Base-by-base conservation (phyloP, 2,329 filamentous ascomycete species). In the Trichoderma sp. region DNA sequence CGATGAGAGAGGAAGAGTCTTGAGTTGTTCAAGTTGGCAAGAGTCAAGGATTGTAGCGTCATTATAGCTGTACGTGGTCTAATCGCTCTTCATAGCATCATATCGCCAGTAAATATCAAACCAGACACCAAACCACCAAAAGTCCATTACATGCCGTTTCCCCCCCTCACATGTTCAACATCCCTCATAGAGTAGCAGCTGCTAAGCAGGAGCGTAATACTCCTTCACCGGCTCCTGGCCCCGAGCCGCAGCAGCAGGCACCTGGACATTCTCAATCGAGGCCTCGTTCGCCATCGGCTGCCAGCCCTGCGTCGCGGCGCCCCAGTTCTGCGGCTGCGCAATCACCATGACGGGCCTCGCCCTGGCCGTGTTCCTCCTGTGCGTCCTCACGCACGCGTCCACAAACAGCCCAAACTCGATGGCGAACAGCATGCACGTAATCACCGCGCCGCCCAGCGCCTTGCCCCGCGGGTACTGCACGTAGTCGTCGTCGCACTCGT, bases 361-460 rank as follows among this genome's bases (percentile, higher is more conserved):
- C 3, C 61, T 63, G 19, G 69, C 67, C 9, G 67, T 65, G 63
- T 78, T 77, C 66, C 72, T 67, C 51, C 68, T 72, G 58, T 72
- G 68, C 0, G 76, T 78, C 64, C 79, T 77, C 66, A 79, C 71
- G 63, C 79, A 81, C 17, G 76, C 77, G 14, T 73, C 69, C 43
- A 79, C 68, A 67, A 81, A 81, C 47, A 81, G 71, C 64, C 73
- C 67, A 47, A 81, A 77, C 66, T 79, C 74, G 43, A 75, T 47
- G n/a, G 73, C 56, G 45, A 69, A 71, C 21, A 76, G 41, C 26
- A 75, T 51, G 30, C 67, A 70, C 1, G 69, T 67, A 24, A 76
- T 71, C 26, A 69, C 67, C 6, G 71, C 58, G 12, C 70, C 51
- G 21, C 70, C 69, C n/a, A 69, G 19, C 15, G 45, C 17, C 44